Evolutionary conservation across 2,329 filamentous ascomycete genomes (phyloP), one percentile per base, ranked within the genome.

Genomic region (Colletotrichum ledebouriae): DNA sequence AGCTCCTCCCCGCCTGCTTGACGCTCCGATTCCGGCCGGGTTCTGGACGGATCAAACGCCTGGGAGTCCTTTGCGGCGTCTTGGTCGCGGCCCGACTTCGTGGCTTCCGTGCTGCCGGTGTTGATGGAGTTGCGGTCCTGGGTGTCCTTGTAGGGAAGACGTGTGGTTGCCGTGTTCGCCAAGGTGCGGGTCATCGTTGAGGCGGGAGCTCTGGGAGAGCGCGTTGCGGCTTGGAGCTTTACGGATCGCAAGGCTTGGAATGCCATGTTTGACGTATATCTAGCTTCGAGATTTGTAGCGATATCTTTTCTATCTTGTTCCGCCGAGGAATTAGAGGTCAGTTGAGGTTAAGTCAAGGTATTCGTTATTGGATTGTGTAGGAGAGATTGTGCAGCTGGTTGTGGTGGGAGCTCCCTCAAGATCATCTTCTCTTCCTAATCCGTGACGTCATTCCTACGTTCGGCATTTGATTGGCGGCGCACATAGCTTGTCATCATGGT

Each of bases 31-130:
- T 94, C 90, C 0, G 93, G 93, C 20, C 84, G 81, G 29, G 92
- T 94, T 76, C 87, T 87, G 63, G 83, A 79, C 0, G 89, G 88
- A 75, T 93, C 85, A 78, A 92, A 97, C 1, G 94, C 90, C 47
- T 89, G 83, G 3, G 82, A 76, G 64, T 86, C 81, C 34, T 84
- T 81, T 0, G 85, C 83, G 12, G 81, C 80, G 49, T 87, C 84
- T 52, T 89, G 83, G 73, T 91, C 92, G 0, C 87, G 87, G 3
- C 88, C 91, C 57, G 88, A 89, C 75, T 90, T 88, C 65, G 88
- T 87, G 78, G 90, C 88, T 76, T 97, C 92, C 61, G 85, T 88
- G 2, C 86, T 79, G 39, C 87, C 83, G 0, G 91, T 89, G 67
- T 91, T 87, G 39, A 97, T 84, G 3, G 84, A 84, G 71, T 90